Evolutionary conservation across 371 early-diverging fungal species (phyloP), one percentile per base, ranked within the genome.

Genomic region (Polyrhizophydium stewartii): DNA sequence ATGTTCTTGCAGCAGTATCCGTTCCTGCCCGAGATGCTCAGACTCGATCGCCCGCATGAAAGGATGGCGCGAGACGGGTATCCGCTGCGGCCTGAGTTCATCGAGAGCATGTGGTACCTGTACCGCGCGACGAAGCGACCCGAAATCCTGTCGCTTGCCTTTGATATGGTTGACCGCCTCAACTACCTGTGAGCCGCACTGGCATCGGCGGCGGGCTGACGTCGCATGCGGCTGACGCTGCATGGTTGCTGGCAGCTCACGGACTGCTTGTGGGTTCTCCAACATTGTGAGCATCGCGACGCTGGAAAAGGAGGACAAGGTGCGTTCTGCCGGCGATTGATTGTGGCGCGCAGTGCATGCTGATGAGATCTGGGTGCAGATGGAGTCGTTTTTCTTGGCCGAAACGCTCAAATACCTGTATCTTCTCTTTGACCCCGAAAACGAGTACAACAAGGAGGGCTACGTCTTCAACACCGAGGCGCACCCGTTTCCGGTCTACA

Each of bases 21-120:
- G 28, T 69, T 69, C 46, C 43, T 69, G 25, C 65, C 69, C 0
- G 69, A 69, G 47, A 63, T 61, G 2, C 7, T 56, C 28, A 60
- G 47, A 25, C 40, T 61, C 51, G 38, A 46, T 21, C 40, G 19
- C 19, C 19, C 40, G 10, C 19, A 12, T 40, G 40, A 12, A 12
- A n/a, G n/a, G n/a, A 35, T 35, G 35, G 7, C 3, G 7, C 7
- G 7, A 13, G 35, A 35, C 13, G 58, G 60, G 22, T 69, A 69
- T 45, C 65, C 65, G 2, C 56, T 69, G 10, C 57, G 94, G 7
- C 94, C 96, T 6, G 96, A 96, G 65, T 88, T 90, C 1, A 71
- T 93, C 12, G 96, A 96, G 66, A 91, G 90, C 67, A 64, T 96
- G 35, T 93, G 92, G 73, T 69, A 88, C 31, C 56, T 93, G 62